These are phyloP conservation scores for Ceratocystis smalleyi DNA, from an alignment of 2,329 filamentous ascomycete species.

Conservation along the genomic window DNA sequence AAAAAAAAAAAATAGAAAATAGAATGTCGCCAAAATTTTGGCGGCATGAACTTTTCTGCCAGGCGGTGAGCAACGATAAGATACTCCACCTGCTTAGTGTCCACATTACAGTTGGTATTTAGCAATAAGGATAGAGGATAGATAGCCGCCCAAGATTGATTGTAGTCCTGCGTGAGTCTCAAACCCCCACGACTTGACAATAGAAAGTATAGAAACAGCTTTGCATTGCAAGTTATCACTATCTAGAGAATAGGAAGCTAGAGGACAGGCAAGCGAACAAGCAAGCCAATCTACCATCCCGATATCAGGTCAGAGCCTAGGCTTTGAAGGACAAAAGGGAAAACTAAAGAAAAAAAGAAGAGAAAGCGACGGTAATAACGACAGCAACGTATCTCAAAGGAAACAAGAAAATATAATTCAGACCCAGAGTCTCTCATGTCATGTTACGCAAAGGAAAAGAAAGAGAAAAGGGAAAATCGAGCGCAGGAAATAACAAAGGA, in stretches of 20 bases:
- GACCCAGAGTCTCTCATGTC: slow-evolving; percentile 6
- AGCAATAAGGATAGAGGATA: background rate
- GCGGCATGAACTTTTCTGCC: slow-evolving; percentile 25
- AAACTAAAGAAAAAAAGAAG: slow-evolving; percentile 7
- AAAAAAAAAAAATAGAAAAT: slow-evolving; percentile 2
- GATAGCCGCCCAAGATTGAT: no score
- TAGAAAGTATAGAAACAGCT: background rate
- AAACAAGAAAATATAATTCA: slow-evolving; percentile 19
- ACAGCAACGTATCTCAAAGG: background rate
- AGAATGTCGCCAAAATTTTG: slow-evolving; percentile 27
- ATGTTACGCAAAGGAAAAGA: slow-evolving; percentile 12
- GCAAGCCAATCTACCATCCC: no score
- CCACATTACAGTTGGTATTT: background rate
- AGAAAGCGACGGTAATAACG: slow-evolving; percentile 9
- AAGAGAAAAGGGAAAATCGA: slow-evolving; percentile 14
- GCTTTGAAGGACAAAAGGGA: background rate
- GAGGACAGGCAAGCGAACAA: background rate
- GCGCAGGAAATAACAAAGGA: background rate
- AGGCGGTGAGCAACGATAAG: slow-evolving; percentile 23
- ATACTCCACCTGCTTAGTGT: background rate
- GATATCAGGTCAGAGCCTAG: background rate
- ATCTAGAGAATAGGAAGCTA: background rate
- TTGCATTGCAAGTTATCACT: background rate
- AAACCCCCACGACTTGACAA: background rate
- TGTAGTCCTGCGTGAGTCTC: background rate